Conservation (phyloP, 305 asterid genomes). For the Lippia alba region DNA sequence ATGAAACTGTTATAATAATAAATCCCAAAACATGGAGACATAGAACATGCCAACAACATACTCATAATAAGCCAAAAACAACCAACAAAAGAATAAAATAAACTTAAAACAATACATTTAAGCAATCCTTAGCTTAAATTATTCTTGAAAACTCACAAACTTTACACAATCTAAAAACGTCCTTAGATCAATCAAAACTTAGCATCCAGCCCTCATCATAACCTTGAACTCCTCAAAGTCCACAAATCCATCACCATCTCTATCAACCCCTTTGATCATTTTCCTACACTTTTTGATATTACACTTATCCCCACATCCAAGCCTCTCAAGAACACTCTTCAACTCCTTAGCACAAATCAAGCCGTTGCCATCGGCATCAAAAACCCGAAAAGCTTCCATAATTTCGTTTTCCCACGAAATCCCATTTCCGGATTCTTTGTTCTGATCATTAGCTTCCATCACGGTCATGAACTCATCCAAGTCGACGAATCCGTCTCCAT, state of each 20-base stretch:
- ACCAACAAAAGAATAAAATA: background rate
- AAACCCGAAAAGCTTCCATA: conserved; percentile 50
- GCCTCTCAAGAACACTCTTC: conserved; percentile 49
- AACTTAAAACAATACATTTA: too few species aligned
- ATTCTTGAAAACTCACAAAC: background rate
- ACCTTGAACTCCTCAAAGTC: conserved; percentile 60
- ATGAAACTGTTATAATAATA: too few species aligned
- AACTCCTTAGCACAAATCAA: conserved; percentile 60
- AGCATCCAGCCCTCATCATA: conserved; percentile 53
- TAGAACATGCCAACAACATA: too few species aligned
- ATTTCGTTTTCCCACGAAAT: conserved; percentile 44
- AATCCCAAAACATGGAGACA: too few species aligned
- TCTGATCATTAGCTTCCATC: conserved; percentile 32
- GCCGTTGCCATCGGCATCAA: conserved; percentile 64
- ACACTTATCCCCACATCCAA: conserved; percentile 51
- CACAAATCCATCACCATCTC: conserved; percentile 73
- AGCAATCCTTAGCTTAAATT: too few species aligned
- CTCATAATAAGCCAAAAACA: background rate
- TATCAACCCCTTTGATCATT: conserved; percentile 70
- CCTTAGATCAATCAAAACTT: background rate
- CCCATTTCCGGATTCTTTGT: conserved; percentile 24
- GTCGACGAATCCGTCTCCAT: conserved; percentile 70
- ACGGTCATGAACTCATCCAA: conserved; percentile 63
- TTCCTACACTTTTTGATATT: conserved; percentile 49
- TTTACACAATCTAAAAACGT: background rate